Evolutionary conservation across 305 asterid genomes (phyloP), one percentile per base, ranked within the genome.

Genomic region (Nicotiana rustica): DNA sequence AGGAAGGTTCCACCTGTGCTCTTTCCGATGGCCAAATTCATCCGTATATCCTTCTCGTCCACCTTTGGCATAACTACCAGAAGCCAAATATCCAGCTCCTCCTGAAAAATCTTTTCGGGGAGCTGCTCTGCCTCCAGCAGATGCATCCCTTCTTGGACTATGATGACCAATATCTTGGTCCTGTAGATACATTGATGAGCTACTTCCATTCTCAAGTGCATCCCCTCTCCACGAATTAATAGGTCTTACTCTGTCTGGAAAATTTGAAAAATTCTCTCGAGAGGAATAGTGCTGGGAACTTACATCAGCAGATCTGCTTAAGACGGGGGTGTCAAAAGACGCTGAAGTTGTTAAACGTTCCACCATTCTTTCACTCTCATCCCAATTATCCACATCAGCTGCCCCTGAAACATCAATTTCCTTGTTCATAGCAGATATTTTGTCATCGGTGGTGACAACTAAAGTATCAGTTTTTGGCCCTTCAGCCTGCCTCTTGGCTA

Each of bases 301-400:
- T 83, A 86, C 89, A 85, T 94, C 98, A 82, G 87, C 81, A 84
- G 91, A 84, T 85, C 92, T 89, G 81, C 85, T 85, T 83, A 84
- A 78, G 86, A 85, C 79, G 67, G 92, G 88, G 80, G 93, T 83
- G 84, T 91, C 94, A 82, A 86, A 90, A 59, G 95, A 83, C 49
- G 89, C 88, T 73, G 94, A 88, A 84, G 88, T 81, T 61, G 86
- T 85, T 83, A 90, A 89, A 73, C 94, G 91, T 59, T 92, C 97
- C 77, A 95, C 92, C 93, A 91, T 86, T 90, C 95, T 91, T 90
- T 97, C 97, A 65, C 92, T 86, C 83, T 92, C 98, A 89, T 95
- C 98, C 98, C 99, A 95, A 41, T 90, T 86, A 81, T 93, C 98
- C 86, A 88, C 71, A 82, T 93, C 96, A 25, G 81, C 81, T 80